Conservation (phyloP, 352 stramenopile species). For the Phytopythium mirpurense region DNA sequence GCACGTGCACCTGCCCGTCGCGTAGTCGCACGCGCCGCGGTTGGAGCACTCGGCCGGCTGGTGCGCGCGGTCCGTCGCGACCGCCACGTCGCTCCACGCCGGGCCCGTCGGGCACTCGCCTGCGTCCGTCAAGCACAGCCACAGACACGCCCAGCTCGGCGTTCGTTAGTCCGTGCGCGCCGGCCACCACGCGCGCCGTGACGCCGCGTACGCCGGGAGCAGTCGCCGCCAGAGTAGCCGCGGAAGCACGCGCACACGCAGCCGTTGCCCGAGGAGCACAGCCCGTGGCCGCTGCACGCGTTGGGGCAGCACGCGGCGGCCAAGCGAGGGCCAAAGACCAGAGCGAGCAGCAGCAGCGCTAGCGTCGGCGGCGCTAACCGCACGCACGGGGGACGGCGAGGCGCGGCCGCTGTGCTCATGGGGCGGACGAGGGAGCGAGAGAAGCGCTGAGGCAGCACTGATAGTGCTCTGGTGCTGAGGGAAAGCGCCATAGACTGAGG, state of each 20-base stretch:
- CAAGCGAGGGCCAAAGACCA: not conserved
- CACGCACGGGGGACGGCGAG: too few relatives aligned
- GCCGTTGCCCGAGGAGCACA: constrained; percentile 63
- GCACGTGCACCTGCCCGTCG: constrained; percentile 72
- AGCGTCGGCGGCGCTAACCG: not conserved
- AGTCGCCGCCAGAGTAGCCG: constrained; percentile 88
- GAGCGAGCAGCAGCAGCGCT: constrained; percentile 10
- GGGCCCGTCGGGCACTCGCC: constrained; percentile 46
- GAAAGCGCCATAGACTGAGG: too few relatives aligned
- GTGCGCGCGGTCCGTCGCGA: constrained; percentile 53
- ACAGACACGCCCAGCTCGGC: too few relatives aligned
- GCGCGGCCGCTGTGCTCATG: too few relatives aligned
- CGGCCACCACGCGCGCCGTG: too few relatives aligned
- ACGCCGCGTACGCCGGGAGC: constrained; percentile 72
- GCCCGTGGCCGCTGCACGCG: constrained; percentile 48
- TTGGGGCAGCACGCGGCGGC: constrained; percentile 51
- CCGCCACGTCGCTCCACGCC: constrained; percentile 53
- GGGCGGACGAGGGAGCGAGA: too few relatives aligned
- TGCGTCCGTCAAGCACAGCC: too few relatives aligned
- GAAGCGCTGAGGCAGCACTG: too few relatives aligned
- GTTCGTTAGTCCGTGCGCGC: too few relatives aligned
- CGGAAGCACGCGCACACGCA: constrained; percentile 81
- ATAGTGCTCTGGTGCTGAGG: too few relatives aligned
- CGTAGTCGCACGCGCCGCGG: constrained; percentile 66
- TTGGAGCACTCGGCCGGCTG: constrained; percentile 50